phyloP scores from a whole-genome alignment of 306 rosid species.

The Glycyrrhiza uralensis region DNA sequence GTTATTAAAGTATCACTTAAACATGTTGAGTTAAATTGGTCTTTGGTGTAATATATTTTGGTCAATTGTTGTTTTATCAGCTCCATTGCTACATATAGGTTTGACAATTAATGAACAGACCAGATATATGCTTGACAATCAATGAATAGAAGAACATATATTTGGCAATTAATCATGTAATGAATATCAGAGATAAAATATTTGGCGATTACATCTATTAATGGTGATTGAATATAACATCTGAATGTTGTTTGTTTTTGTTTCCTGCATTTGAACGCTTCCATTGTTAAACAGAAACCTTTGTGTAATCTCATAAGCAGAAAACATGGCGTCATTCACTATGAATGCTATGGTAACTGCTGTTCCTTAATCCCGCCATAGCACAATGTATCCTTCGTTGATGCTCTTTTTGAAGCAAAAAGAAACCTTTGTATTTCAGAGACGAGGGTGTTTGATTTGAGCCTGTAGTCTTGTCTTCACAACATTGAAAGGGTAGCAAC shows the following conservation, averaged over 20 bases:
- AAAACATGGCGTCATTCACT: conserved; percentile 76
- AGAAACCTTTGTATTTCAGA: conserved; percentile 52
- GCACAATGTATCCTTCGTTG: conserved; percentile 44
- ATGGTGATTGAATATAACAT: neutral
- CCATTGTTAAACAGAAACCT: conserved; percentile 54
- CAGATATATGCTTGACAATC: no score
- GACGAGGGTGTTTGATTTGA: conserved; percentile 51
- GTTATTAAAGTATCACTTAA: no score
- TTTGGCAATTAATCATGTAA: neutral
- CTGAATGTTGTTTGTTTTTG: conserved; percentile 12
- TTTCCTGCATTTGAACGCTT: conserved; percentile 37
- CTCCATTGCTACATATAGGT: neutral
- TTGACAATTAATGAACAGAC: neutral
- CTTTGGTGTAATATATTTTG: no score
- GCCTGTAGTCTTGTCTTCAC: conserved; percentile 73
- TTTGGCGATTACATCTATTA: neutral
- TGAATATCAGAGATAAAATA: conserved; percentile 7
- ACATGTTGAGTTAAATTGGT: no score
- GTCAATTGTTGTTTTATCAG: no score
- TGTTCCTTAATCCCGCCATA: conserved; percentile 81
- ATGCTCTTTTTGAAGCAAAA: conserved; percentile 61
- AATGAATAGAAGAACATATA: neutral
- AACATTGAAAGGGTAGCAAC: conserved; percentile 80
- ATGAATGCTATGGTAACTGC: conserved; percentile 73
- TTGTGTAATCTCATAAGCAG: conserved; percentile 74